Percentiles rank a stretch among this genome's conserved stretches.
These are phyloP conservation scores for Clonostachys rosea DNA, from an alignment of 2,329 filamentous ascomycete species.

Conservation along the genomic window DNA sequence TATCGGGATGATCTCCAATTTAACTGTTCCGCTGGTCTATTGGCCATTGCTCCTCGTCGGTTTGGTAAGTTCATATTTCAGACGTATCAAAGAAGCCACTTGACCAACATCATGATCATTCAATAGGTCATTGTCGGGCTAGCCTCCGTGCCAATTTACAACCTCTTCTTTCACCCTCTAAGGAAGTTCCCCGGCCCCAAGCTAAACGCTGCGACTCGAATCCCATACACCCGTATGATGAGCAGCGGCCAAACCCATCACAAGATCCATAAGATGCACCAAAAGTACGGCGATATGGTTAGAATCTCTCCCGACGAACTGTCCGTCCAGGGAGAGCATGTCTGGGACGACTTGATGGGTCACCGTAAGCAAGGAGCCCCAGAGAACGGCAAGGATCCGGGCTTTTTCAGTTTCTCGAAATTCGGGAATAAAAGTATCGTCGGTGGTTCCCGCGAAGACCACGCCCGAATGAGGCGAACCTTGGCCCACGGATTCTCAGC, in stretches of 20 bases:
- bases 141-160: slow-evolving; percentile 2
- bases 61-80: too few species aligned
- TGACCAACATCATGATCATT: too few species aligned
- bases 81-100: too few species aligned
- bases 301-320: slow-evolving; percentile 31
- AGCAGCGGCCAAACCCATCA: slow-evolving; percentile 7
- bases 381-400: background rate
- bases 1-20: too few species aligned
- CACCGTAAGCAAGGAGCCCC: slow-evolving; percentile 2
- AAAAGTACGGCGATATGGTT: slow-evolving; percentile 24
- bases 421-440: slow-evolving; percentile 6
- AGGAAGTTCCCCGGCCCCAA: background rate
- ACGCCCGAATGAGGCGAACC: slow-evolving; percentile 12
- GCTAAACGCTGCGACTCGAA: background rate
- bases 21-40: too few species aligned
- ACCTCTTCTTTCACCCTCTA: slow-evolving; percentile 1
- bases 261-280: slow-evolving; percentile 8
- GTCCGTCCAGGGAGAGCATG: slow-evolving; percentile 23
- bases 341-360: slow-evolving; percentile 32
- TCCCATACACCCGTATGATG: background rate
- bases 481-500: slow-evolving; percentile 21
- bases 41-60: too few species aligned
- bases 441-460: slow-evolving; percentile 6
- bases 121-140: too few species aligned
- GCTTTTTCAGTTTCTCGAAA: too few species aligned